phyloP scores from a whole-genome alignment of 2,329 filamentous ascomycete species.

The Xylariaceae sp. region DNA sequence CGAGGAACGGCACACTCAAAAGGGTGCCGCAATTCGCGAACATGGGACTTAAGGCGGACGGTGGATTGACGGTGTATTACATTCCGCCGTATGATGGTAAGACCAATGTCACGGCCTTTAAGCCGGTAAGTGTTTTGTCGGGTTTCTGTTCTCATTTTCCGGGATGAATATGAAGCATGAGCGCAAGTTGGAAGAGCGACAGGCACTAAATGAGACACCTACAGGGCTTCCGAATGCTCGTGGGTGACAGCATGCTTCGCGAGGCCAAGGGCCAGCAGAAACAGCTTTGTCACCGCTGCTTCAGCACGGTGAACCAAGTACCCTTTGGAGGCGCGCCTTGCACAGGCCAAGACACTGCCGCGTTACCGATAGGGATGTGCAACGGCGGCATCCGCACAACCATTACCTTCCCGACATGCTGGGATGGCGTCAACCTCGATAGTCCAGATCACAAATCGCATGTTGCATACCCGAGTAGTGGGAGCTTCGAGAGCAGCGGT shows the following conservation, averaged over 20 bases:
- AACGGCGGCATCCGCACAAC: slow-evolving; percentile 38
- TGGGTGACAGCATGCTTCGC: slow-evolving; percentile 30
- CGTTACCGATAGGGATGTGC: slow-evolving; percentile 35
- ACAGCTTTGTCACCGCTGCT: slow-evolving; percentile 1
- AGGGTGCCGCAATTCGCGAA: slow-evolving; percentile 18
- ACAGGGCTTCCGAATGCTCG: slow-evolving; percentile 41
- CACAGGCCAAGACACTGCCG: slow-evolving; percentile 32
- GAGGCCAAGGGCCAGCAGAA: background rate
- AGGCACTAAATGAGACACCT: background rate
- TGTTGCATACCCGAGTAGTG: slow-evolving; percentile 13
- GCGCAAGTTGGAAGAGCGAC: background rate
- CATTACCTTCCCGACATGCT: slow-evolving; percentile 38
- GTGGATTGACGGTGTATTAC: slow-evolving; percentile 30
- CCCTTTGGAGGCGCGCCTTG: background rate
- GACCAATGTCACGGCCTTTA: slow-evolving; percentile 40
- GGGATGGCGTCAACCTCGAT: slow-evolving; percentile 41
- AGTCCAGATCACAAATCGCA: slow-evolving; percentile 5
- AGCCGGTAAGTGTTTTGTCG: slow-evolving; percentile 26
- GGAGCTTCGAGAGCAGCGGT: slow-evolving; percentile 19
- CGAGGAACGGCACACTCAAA: slow-evolving; percentile 27
- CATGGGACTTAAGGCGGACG: slow-evolving; percentile 13
- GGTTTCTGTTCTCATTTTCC: background rate
- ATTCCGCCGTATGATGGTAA: slow-evolving; percentile 24
- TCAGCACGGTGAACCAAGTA: background rate
- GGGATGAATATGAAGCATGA: too few relatives aligned